phyloP scores from a whole-genome alignment of 805 yeast species.

The Diddensiella transvaalensis region DNA sequence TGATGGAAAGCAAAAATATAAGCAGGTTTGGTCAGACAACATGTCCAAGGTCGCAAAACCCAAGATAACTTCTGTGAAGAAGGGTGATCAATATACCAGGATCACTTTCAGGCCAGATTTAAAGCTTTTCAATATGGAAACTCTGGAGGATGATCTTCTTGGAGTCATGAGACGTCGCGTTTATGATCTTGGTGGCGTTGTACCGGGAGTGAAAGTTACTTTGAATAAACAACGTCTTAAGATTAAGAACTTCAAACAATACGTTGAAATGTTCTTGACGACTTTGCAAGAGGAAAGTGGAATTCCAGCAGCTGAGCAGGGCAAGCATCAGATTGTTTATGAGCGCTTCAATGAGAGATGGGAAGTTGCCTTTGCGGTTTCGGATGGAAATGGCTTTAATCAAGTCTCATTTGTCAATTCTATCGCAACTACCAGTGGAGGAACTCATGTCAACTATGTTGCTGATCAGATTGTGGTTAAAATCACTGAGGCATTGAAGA shows the following conservation, averaged over 20 bases:
- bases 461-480: conserved; percentile 81
- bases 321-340: conserved; percentile 63
- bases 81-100: conserved; percentile 71
- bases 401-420: conserved; percentile 97
- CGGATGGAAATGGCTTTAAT: conserved; percentile 75
- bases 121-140: conserved; percentile 77
- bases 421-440: conserved; percentile 96
- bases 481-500: conserved; percentile 68
- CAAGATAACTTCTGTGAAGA: conserved; percentile 54
- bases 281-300: conserved; percentile 53
- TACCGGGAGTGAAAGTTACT: conserved; percentile 71
- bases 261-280: conserved; percentile 83
- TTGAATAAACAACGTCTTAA: conserved; percentile 71
- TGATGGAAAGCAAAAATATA: conserved; percentile 67
- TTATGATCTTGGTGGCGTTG: conserved; percentile 92
- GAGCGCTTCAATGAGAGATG: conserved; percentile 82
- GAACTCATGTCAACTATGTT: conserved; percentile 86
- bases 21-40: conserved; percentile 83
- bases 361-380: conserved; percentile 94
- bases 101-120: conserved; percentile 88
- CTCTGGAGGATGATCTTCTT: conserved; percentile 74
- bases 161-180: conserved; percentile 90
- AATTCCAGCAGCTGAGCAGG: conserved; percentile 34
- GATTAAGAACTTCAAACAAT: conserved; percentile 73
- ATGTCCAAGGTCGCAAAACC: conserved; percentile 80